A percentile compares a stretch with the other conserved stretches of the same genome.
Evolutionary conservation across 306 rosid genomes (phyloP).

Genomic region (Citrullus amarus): DNA sequence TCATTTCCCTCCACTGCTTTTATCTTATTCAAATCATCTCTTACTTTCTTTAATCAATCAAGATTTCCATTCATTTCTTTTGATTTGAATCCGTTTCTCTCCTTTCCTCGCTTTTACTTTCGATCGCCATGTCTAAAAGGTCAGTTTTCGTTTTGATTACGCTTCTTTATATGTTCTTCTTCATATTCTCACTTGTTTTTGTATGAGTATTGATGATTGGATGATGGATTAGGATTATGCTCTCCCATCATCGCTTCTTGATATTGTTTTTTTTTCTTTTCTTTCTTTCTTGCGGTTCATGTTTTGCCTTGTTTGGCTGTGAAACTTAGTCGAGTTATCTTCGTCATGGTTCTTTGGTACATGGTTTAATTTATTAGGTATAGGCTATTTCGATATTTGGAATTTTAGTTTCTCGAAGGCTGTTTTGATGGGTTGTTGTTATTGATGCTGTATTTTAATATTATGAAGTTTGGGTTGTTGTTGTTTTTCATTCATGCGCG

Average conservation of each 20-base stretch:
- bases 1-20: background rate
- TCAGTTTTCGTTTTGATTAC: background rate
- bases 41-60: background rate
- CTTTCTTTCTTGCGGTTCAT: too few relatives aligned
- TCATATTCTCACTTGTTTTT: background rate
- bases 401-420: background rate
- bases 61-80: background rate
- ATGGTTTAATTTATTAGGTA: background rate
- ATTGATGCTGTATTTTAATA: background rate
- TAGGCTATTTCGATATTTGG: background rate
- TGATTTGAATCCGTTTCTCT: background rate
- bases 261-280: background rate
- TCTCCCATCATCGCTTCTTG: background rate
- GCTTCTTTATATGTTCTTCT: background rate
- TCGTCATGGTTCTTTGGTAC: background rate
- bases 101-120: background rate
- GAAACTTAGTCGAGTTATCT: background rate
- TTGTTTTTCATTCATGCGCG: background rate
- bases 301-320: background rate
- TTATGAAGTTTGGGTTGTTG: background rate
- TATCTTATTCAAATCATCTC: background rate
- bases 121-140: conserved; percentile 61
- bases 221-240: background rate
- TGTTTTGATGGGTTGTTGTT: background rate
- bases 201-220: background rate